Evolutionary conservation across 1,284 basidiomycete genomes (phyloP), one percentile per base, ranked within the genome.

Genomic region (Ceratobasidium sp.): DNA sequence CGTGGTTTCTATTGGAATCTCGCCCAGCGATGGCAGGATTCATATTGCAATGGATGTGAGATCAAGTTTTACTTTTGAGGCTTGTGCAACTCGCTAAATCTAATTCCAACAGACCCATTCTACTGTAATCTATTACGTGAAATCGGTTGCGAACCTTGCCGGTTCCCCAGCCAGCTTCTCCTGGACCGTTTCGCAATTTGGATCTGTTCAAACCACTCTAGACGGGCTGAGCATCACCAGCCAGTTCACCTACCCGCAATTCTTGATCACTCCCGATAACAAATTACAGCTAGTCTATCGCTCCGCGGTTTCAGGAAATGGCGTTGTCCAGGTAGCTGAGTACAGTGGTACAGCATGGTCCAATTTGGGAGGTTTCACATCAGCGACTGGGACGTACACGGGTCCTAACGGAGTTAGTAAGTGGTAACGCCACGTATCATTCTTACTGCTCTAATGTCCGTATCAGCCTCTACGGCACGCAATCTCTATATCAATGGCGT

Each of bases 401-500:
- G 36, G 62, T 11, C 62, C 67, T 9, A 76, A 71, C n/a, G 76
- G 73, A 48, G 75, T 54, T 48, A 65, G 75, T 53, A 59, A 76
- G 57, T 48, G 29, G 15, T 33, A 29, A 63, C 29, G 47, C 24
- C 48, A 17, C 4, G 14, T 8, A 41, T 41, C 36, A 11, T 56
- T 22, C 14, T 17, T 8, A 41, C 17, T 4, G 7, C 31, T 53
- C 17, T 47, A 29, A 48, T 6, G 2, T 24, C 11, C 29, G 17
- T 27, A 27, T 29, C 53, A 69, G 57, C 62, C 8, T 72, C 62
- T 4, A 64, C 56, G 17, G 56, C 59, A 33, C 60, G 50, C 60
- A 75, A 71, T 44, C 50, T 77, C 22, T 77, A 77, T 48, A 77
- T 77, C 27, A 75, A 77, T 69, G 76, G 76, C 5, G 69, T 76